Conservation (phyloP, 1,139 yeast genomes). For the Zygosaccharomyces pseudobailii region DNA sequence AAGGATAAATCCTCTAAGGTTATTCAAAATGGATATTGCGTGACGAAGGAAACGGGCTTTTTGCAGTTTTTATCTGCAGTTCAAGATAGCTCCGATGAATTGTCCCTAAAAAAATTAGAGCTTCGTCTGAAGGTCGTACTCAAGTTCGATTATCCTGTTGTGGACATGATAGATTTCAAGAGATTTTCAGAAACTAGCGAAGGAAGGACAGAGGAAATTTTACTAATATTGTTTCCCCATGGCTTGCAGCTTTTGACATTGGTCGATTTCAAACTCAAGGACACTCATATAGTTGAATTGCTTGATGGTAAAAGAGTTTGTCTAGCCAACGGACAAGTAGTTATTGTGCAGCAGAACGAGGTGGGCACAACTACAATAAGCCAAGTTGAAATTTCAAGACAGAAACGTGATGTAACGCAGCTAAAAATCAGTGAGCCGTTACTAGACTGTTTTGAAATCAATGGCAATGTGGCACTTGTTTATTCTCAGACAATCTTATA, state of each 20-base stretch:
- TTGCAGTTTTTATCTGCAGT: constrained; percentile 26
- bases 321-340: constrained; percentile 30
- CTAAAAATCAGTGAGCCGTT: constrained; percentile 9
- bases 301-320: constrained; percentile 29
- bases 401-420: constrained; percentile 11
- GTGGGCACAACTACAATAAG: constrained; percentile 8
- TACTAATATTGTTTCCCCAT: constrained; percentile 38
- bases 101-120: constrained; percentile 34
- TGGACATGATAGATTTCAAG: constrained; percentile 35
- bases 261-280: constrained; percentile 29
- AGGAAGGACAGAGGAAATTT: constrained; percentile 23
- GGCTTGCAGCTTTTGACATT: constrained; percentile 41
- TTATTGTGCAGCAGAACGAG: constrained; percentile 20
- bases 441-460: constrained; percentile 14
- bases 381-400: constrained; percentile 18
- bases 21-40: constrained; percentile 46
- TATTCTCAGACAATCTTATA: constrained; percentile 15
- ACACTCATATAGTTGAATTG: constrained; percentile 25
- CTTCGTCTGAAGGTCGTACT: constrained; percentile 43
- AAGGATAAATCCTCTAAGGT: constrained; percentile 35
- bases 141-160: constrained; percentile 41
- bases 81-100: constrained; percentile 25
- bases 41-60: constrained; percentile 33
- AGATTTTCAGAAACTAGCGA: constrained; percentile 23
- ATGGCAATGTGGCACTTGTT: constrained; percentile 16